Percentiles rank a stretch among this genome's conserved stretches.
Evolutionary conservation across 2,329 filamentous ascomycete species (phyloP).

Genomic region (Aspergillus neoniger): DNA sequence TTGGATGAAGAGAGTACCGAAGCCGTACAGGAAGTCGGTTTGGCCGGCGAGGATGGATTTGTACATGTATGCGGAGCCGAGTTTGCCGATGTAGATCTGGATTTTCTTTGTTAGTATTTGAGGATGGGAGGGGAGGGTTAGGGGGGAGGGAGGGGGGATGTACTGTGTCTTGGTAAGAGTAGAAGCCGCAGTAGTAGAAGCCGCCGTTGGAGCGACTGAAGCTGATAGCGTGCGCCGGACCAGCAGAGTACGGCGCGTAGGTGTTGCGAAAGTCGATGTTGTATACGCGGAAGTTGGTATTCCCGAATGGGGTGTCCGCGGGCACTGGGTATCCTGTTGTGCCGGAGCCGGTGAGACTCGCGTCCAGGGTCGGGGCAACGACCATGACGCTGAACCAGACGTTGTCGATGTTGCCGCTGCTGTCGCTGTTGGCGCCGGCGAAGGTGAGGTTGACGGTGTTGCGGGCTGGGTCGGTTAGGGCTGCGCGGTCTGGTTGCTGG

Average conservation of each 20-base stretch:
- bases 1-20: constrained; percentile 65
- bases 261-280: constrained; percentile 68
- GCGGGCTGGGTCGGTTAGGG: constrained; percentile 48
- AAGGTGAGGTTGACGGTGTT: constrained; percentile 61
- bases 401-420: constrained; percentile 54
- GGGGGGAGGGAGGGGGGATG: neutral
- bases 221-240: constrained; percentile 62
- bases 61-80: constrained; percentile 67
- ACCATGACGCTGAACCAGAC: constrained; percentile 64
- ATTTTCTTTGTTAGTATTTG: neutral
- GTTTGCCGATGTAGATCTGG: constrained; percentile 63
- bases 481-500: constrained; percentile 44
- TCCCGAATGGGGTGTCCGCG: constrained; percentile 63
- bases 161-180: constrained; percentile 68
- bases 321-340: constrained; percentile 64
- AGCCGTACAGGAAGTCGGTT: constrained; percentile 70
- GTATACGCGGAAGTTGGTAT: constrained; percentile 64
- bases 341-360: constrained; percentile 63
- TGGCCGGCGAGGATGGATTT: constrained; percentile 62
- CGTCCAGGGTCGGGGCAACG: constrained; percentile 64
- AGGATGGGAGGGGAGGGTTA: neutral
- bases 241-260: constrained; percentile 54
- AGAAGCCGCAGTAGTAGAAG: constrained; percentile 67
- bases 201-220: constrained; percentile 65
- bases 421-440: constrained; percentile 56